phyloP scores from a whole-genome alignment of 495 filamentous ascomycete species.

The Penicillium herquei region DNA sequence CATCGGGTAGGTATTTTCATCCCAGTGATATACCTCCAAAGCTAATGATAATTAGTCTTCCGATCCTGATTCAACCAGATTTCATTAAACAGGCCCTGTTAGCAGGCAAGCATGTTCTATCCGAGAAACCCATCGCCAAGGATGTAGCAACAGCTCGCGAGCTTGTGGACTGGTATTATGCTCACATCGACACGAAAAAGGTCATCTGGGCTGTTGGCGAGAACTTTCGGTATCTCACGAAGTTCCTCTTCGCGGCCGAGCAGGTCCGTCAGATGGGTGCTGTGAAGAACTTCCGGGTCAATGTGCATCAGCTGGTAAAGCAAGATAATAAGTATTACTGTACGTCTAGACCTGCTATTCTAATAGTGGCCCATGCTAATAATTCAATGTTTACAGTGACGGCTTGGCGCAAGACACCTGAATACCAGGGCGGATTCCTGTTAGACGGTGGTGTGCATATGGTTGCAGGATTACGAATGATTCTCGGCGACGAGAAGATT shows the following conservation, averaged over 20 bases:
- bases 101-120: slow-evolving; percentile 76
- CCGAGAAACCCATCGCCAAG: slow-evolving; percentile 80
- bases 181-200: slow-evolving; percentile 44
- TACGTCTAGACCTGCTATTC: slow-evolving; percentile 21
- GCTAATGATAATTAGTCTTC: slow-evolving; percentile 37
- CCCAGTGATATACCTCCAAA: background rate
- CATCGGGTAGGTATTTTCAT: slow-evolving; percentile 49
- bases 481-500: slow-evolving; percentile 52
- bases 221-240: slow-evolving; percentile 67
- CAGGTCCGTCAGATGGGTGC: slow-evolving; percentile 60
- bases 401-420: slow-evolving; percentile 68
- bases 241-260: slow-evolving; percentile 54
- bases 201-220: slow-evolving; percentile 68
- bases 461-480: slow-evolving; percentile 58
- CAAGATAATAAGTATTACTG: slow-evolving; percentile 57
- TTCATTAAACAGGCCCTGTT: slow-evolving; percentile 49
- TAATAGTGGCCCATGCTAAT: background rate
- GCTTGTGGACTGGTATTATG: slow-evolving; percentile 60
- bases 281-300: slow-evolving; percentile 62
- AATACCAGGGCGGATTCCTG: slow-evolving; percentile 75
- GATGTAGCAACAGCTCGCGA: slow-evolving; percentile 60
- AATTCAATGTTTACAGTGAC: slow-evolving; percentile 52
- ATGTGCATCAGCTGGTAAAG: slow-evolving; percentile 53
- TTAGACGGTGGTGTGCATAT: slow-evolving; percentile 77
- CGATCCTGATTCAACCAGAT: slow-evolving; percentile 37